Conservation (phyloP, 805 yeast genomes). For the Lachancea lanzarotensis region DNA sequence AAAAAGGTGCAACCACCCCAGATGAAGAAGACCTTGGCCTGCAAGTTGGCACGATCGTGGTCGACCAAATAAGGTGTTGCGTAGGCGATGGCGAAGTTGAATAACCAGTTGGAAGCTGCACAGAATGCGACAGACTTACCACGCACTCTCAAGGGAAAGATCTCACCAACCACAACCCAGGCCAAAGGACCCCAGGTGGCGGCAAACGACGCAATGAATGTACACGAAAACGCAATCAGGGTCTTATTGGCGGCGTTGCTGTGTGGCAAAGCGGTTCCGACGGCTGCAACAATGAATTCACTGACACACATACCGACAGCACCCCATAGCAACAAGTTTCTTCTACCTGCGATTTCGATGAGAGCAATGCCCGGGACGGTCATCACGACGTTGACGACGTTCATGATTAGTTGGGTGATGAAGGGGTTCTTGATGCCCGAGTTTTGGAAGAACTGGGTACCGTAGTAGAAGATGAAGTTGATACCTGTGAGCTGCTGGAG, state of each 20-base stretch:
- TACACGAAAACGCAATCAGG: conserved; percentile 44
- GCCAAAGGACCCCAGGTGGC: conserved; percentile 73
- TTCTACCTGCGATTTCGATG: conserved; percentile 52
- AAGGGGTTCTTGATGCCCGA: conserved; percentile 56
- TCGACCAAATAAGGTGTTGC: conserved; percentile 58
- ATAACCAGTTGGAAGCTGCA: conserved; percentile 57
- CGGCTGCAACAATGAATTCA: conserved; percentile 47
- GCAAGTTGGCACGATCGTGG: conserved; percentile 45
- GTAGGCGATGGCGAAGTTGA: conserved; percentile 67
- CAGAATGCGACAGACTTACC: conserved; percentile 53
- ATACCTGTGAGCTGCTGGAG: conserved; percentile 66
- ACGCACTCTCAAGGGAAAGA: conserved; percentile 67
- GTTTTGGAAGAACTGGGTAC: conserved; percentile 55
- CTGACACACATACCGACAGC: conserved; percentile 45
- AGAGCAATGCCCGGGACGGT: conserved; percentile 46
- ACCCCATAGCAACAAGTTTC: conserved; percentile 44
- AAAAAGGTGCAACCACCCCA: conserved; percentile 55
- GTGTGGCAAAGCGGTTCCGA: conserved; percentile 46
- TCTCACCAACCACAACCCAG: conserved; percentile 61
- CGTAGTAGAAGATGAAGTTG: conserved; percentile 64
- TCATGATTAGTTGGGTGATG: conserved; percentile 53
- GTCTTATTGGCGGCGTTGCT: conserved; percentile 29
- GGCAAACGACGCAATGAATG: conserved; percentile 67
- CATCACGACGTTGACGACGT: conserved; percentile 55
- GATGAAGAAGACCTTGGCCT: conserved; percentile 60